Evolutionary conservation across 78 protist species (phyloP), one percentile per base, ranked within the genome.

Genomic region (Acrasis kona): DNA sequence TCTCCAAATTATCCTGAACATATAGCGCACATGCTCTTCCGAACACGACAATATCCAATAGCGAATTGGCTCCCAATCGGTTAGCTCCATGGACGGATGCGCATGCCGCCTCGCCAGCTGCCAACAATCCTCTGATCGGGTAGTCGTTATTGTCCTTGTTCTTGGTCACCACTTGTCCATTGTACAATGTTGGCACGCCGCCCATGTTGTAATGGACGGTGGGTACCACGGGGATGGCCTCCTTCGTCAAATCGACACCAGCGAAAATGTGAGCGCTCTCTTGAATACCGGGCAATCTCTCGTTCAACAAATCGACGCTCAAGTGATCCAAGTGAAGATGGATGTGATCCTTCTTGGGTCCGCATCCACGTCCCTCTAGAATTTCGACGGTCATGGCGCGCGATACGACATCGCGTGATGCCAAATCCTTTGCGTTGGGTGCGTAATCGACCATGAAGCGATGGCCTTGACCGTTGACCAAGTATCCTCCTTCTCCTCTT

Each of bases 151-250:
- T 66, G 9, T 30, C 70, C 36, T 74, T 34, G 28, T 67, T 41
- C 65, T 10, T 35, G 34, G 65, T 79, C 38, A 80, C 64, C 5
- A 85, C 96, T 82, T 96, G 93, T 42, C 97, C 97, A 50, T 65
- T 66, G 84, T 83, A 76, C 84, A 89, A 87, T 70, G 99, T 97
- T 36, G 99, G 99, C 70, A 95, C 80, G 71, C 99, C 99, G 39
- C 99, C 99, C 99, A 97, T 97, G 88, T 94, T 97, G 97, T 97
- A 97, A 76, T 97, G 99, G 39, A 95, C 98, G 40, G 99, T 97
- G 50, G 99, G 99, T 31, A 96, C 75, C 28, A 95, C 92, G 4
- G 99, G 99, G 57, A 95, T 93, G 50, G 99, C 97, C 81, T 97
- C 97, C 87, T 94, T 91, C 87, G 94, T 90, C n/a, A 94, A 95